A percentile compares a stretch with the other conserved stretches of the same genome.
phyloP scores from a whole-genome alignment of 371 early-diverging fungal genomes.

The Apophysomyces variabilis region DNA sequence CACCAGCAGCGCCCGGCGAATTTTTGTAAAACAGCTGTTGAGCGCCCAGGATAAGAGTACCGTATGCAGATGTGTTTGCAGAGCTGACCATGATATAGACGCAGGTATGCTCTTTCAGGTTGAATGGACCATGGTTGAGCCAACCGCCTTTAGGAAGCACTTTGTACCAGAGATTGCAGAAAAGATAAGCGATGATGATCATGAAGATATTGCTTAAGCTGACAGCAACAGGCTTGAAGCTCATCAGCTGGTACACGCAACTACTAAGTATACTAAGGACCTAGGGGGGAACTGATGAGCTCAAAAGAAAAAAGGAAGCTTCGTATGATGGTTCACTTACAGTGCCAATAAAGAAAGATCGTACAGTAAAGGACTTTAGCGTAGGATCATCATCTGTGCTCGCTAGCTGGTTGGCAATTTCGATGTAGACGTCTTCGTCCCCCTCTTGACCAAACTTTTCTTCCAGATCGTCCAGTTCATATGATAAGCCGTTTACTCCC shows the following conservation, averaged over 20 bases:
- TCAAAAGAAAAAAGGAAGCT: neutral
- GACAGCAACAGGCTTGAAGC: conserved; percentile 46
- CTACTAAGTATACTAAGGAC: conserved; percentile 40
- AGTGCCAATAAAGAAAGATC: conserved; percentile 35
- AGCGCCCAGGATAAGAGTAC: conserved; percentile 58
- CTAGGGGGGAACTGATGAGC: conserved; percentile 5
- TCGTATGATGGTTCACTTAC: conserved; percentile 23
- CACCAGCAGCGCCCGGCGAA: conserved; percentile 44
- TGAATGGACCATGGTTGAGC: conserved; percentile 43
- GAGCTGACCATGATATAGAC: conserved; percentile 46
- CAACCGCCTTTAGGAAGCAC: conserved; percentile 32
- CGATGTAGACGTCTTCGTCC: conserved; percentile 17
- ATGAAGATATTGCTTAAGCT: conserved; percentile 45
- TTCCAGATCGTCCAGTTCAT: no score
- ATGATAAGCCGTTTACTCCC: no score
- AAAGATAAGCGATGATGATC: conserved; percentile 45
- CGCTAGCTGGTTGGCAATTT: conserved; percentile 41
- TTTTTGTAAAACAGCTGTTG: conserved; percentile 57
- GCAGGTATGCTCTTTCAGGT: conserved; percentile 40
- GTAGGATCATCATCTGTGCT: conserved; percentile 38
- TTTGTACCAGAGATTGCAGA: conserved; percentile 37
- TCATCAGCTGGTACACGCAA: conserved; percentile 44
- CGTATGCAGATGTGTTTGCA: conserved; percentile 46
- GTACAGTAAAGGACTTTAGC: conserved; percentile 35
- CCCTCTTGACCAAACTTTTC: neutral